These are phyloP conservation scores for apple (Malus domestica) DNA, from an alignment of 306 rosid genomes.

Conservation along the genomic window DNA sequence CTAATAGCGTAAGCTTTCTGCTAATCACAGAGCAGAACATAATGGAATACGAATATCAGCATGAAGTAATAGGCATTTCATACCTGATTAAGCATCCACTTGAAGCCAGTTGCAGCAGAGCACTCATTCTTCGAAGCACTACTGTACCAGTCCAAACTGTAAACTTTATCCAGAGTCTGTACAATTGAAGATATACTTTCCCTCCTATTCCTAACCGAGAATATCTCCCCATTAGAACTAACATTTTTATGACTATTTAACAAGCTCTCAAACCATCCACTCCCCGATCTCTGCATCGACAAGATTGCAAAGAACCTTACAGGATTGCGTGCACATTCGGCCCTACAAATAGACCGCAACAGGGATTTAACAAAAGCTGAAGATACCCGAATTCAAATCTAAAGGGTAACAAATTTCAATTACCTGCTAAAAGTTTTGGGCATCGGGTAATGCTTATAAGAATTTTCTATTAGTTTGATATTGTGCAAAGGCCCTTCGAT, in stretches of 20 bases:
- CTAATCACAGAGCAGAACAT: neutral
- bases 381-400: neutral
- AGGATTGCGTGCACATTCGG: constrained; percentile 72
- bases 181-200: constrained; percentile 56
- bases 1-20: neutral
- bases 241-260: constrained; percentile 74
- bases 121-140: constrained; percentile 96
- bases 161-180: constrained; percentile 70
- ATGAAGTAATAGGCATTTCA: neutral
- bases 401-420: constrained; percentile 11
- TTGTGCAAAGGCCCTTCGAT: constrained; percentile 32
- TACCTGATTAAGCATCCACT: constrained; percentile 99
- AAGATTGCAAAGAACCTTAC: constrained; percentile 71
- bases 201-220: constrained; percentile 65
- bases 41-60: neutral
- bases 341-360: constrained; percentile 40
- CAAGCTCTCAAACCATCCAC: constrained; percentile 97
- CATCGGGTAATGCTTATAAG: constrained; percentile 59
- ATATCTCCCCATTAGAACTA: constrained; percentile 90
- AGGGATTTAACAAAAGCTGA: neutral
- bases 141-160: constrained; percentile 84
- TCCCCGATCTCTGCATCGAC: constrained; percentile 92
- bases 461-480: constrained; percentile 24
- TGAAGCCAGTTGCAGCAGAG: constrained; percentile 90
- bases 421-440: constrained; percentile 86